Conservation (phyloP, 768 basidiomycete species). For the Suillus fuscotomentosus region DNA sequence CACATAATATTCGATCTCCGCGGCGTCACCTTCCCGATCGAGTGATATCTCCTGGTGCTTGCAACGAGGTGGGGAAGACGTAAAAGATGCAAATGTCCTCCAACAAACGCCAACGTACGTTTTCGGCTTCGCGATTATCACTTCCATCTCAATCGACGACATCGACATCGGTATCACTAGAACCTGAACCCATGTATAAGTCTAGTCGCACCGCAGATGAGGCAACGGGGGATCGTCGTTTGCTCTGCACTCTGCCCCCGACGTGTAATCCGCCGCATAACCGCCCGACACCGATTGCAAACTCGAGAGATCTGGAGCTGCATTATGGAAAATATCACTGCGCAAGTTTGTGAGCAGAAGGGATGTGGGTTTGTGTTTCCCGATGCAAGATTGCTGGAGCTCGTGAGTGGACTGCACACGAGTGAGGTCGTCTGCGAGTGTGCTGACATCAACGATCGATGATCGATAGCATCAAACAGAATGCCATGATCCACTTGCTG, state of each 20-base stretch:
- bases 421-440: neutral
- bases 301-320: constrained; percentile 68
- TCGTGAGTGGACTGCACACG: constrained; percentile 53
- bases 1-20: constrained; percentile 19
- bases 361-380: constrained; percentile 84
- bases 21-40: constrained; percentile 9
- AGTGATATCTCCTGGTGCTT: neutral
- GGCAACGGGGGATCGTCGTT: constrained; percentile 30
- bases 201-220: constrained; percentile 29
- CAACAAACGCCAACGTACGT: constrained; percentile 32
- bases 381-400: constrained; percentile 70
- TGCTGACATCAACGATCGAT: neutral
- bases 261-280: constrained; percentile 65
- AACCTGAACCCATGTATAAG: constrained; percentile 32
- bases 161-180: constrained; percentile 27
- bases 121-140: constrained; percentile 23
- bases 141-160: constrained; percentile 32
- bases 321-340: constrained; percentile 85
- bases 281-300: constrained; percentile 59
- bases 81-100: constrained; percentile 19
- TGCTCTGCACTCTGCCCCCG: constrained; percentile 77
- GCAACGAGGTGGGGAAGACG: constrained; percentile 10
- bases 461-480: constrained; percentile 71
- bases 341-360: constrained; percentile 72
- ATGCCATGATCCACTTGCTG: constrained; percentile 85